A percentile compares a stretch with the other conserved stretches of the same genome.
phyloP scores from a whole-genome alignment of 441 rosid species.

The Oxalis stricta region DNA sequence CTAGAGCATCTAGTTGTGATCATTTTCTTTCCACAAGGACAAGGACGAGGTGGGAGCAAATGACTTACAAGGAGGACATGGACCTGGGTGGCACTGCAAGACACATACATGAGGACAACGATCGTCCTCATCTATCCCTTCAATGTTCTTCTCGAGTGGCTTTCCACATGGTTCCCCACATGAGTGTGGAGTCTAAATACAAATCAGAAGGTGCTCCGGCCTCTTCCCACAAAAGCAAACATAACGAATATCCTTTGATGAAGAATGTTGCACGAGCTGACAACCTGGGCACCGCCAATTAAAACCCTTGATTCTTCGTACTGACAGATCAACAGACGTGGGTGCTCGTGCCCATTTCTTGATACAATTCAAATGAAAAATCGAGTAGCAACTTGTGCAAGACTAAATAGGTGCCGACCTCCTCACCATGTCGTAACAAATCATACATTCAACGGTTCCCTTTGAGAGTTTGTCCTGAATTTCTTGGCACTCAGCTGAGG shows the following conservation, averaged over 20 bases:
- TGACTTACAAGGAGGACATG: slow-evolving; percentile 96
- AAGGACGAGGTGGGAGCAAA: slow-evolving; percentile 77
- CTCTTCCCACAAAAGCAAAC: slow-evolving; percentile 86
- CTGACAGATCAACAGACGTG: slow-evolving; percentile 61
- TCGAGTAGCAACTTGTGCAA: slow-evolving; percentile 87
- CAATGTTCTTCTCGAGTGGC: slow-evolving; percentile 57
- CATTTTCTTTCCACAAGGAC: slow-evolving; percentile 88
- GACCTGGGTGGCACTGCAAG: slow-evolving; percentile 97
- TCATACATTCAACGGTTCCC: slow-evolving; percentile 86
- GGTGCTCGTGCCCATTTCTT: slow-evolving; percentile 99
- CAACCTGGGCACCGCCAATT: slow-evolving; percentile 99
- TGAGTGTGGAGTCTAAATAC: slow-evolving; percentile 93
- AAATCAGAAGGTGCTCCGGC: slow-evolving; percentile 75
- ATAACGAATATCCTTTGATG: slow-evolving; percentile 69
- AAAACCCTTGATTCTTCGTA: slow-evolving; percentile 77
- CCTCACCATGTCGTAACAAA: slow-evolving; percentile 87
- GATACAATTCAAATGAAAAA: slow-evolving; percentile 83
- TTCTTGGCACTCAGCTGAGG: slow-evolving; percentile 94
- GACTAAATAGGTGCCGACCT: slow-evolving; percentile 87
- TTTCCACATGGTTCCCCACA: slow-evolving; percentile 99
- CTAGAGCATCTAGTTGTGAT: slow-evolving; percentile 86
- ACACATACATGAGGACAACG: slow-evolving; percentile 89
- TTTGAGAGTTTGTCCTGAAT: slow-evolving; percentile 75
- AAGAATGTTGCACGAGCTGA: slow-evolving; percentile 68
- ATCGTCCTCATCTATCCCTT: slow-evolving; percentile 36